A percentile compares a stretch with the other conserved stretches of the same genome.
phyloP scores from a whole-genome alignment of 2,329 filamentous ascomycete species.

The Escovopsis sp. region DNA sequence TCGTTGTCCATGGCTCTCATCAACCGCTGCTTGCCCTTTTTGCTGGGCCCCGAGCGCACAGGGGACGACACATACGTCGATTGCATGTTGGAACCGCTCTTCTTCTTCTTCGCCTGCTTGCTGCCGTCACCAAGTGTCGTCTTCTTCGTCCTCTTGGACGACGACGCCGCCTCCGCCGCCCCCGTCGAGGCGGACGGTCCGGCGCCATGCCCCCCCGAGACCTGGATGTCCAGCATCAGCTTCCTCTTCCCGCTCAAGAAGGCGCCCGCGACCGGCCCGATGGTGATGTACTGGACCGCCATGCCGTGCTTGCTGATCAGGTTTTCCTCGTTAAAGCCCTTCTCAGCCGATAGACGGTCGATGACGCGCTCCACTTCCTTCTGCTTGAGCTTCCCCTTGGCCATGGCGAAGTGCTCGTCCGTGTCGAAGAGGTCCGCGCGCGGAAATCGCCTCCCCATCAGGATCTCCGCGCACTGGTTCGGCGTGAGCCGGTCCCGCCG shows the following conservation, averaged over 20 bases:
- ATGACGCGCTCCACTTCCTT: slow-evolving; percentile 76
- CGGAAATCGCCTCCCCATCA: slow-evolving; percentile 53
- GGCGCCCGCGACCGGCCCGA: slow-evolving; percentile 24
- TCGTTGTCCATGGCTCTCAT: slow-evolving; percentile 13
- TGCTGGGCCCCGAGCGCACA: slow-evolving; percentile 15
- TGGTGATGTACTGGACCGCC: slow-evolving; percentile 54
- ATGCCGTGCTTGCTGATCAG: slow-evolving; percentile 38
- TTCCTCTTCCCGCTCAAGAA: slow-evolving; percentile 31
- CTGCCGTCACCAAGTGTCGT: too few species aligned
- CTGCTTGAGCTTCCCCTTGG: slow-evolving; percentile 47
- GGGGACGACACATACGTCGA: slow-evolving; percentile 39
- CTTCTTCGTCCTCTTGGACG: slow-evolving; percentile 19
- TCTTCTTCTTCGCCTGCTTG: slow-evolving; percentile 18
- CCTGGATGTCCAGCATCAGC: slow-evolving; percentile 29
- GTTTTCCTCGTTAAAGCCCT: slow-evolving; percentile 58
- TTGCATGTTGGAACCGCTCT: slow-evolving; percentile 25
- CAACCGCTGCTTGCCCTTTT: slow-evolving; percentile 15
- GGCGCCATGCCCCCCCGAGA: slow-evolving; percentile 18
- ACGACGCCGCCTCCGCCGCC: slow-evolving; percentile 1
- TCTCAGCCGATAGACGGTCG: slow-evolving; percentile 56
- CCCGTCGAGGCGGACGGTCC: too few species aligned
- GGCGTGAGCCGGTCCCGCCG: slow-evolving; percentile 50
- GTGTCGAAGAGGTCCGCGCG: slow-evolving; percentile 38
- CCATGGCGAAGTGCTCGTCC: slow-evolving; percentile 49
- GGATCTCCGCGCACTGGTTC: slow-evolving; percentile 68